Evolutionary conservation across 306 rosid species (phyloP).

Genomic region (Ochetophila trinervis): DNA sequence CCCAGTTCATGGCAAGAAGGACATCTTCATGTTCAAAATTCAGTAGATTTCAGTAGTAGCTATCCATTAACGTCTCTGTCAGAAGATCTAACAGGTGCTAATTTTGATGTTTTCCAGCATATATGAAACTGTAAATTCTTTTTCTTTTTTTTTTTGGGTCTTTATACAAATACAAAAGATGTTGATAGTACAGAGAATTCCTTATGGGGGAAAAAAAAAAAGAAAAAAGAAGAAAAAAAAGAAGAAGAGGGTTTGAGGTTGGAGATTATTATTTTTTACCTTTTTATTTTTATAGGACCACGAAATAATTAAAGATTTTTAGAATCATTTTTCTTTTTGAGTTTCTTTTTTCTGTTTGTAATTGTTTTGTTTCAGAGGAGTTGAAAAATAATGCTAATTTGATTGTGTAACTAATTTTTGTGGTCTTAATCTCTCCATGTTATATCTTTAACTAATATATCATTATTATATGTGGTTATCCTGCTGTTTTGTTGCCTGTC

Average conservation of each 20-base stretch:
- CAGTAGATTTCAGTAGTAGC: conserved; percentile 66
- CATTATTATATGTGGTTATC: conserved; percentile 24
- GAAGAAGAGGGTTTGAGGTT: conserved; percentile 33
- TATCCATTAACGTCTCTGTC: conserved; percentile 78
- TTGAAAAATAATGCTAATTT: conserved; percentile 41
- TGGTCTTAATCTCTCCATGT: conserved; percentile 36
- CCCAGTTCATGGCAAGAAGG: conserved; percentile 54
- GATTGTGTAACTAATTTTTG: conserved; percentile 44
- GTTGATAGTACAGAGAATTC: conserved; percentile 72
- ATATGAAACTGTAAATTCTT: conserved; percentile 50
- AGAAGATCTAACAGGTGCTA: conserved; percentile 64
- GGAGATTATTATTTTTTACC: background rate
- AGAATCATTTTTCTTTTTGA: background rate
- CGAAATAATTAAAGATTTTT: conserved; percentile 13
- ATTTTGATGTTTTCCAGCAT: conserved; percentile 78
- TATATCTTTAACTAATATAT: conserved; percentile 30
- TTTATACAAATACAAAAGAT: conserved; percentile 41
- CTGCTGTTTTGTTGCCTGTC: conserved; percentile 16
- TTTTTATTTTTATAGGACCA: conserved; percentile 1
- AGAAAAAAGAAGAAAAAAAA: conserved; percentile 13
- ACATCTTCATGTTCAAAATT: conserved; percentile 45
- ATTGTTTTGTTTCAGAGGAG: conserved; percentile 45
- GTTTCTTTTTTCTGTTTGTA: conserved; percentile 31
- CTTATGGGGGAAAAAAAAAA: background rate
- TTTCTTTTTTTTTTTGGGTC: conserved; percentile 19